Evolutionary conservation across 1,284 basidiomycete genomes (phyloP).

Genomic region (Ganoderma leucocontextum): DNA sequence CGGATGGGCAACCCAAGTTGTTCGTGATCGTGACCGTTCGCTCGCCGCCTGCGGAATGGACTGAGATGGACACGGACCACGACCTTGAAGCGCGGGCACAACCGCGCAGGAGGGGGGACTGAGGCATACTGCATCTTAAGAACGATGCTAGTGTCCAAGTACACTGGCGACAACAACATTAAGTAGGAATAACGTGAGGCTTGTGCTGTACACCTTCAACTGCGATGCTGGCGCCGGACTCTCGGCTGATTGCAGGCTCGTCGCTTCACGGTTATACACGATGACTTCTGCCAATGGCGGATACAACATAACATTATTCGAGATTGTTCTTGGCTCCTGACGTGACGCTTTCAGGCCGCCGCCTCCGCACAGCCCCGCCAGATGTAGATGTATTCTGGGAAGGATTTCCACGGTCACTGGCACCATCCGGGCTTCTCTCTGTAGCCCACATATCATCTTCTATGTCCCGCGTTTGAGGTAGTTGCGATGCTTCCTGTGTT

Average conservation of each 20-base stretch:
- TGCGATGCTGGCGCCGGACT: neutral
- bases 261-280: neutral
- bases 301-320: neutral
- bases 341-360: neutral
- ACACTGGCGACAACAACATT: too few species aligned
- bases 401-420: neutral
- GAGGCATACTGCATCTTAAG: too few species aligned
- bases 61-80: too few species aligned
- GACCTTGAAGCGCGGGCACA: too few species aligned
- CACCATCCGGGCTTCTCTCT: neutral
- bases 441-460: neutral
- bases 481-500: neutral
- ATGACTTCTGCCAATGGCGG: neutral
- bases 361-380: neutral
- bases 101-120: too few species aligned
- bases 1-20: too few species aligned
- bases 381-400: neutral
- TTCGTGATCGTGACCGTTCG: too few species aligned
- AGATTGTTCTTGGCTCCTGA: neutral
- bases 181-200: too few species aligned
- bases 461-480: neutral
- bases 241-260: neutral
- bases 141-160: too few species aligned
- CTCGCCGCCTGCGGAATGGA: too few species aligned
- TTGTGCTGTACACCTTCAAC: too few species aligned